phyloP scores from a whole-genome alignment of 768 basidiomycete genomes.

The Strobilomyces dryophilus region DNA sequence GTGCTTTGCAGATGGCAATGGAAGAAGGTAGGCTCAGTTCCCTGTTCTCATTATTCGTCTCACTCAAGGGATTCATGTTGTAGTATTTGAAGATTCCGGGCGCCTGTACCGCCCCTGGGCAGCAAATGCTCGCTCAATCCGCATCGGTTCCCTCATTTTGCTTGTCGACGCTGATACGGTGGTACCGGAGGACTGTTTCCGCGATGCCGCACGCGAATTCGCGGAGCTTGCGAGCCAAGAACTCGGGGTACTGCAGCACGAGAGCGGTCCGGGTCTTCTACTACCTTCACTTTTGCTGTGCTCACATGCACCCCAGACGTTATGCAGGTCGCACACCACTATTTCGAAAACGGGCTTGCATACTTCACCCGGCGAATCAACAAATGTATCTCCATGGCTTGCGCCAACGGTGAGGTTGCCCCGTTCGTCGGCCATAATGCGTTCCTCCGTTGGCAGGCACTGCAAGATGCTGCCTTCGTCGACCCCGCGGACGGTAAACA shows the following conservation, averaged over 20 bases:
- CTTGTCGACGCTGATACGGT: conserved; percentile 88
- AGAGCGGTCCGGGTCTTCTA: conserved; percentile 59
- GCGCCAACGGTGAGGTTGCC: conserved; percentile 71
- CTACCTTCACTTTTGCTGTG: neutral
- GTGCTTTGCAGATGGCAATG: conserved; percentile 47
- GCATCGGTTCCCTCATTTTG: conserved; percentile 74
- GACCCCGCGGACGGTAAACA: conserved; percentile 53
- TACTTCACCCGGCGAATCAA: conserved; percentile 88
- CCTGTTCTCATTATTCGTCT: conserved; percentile 30
- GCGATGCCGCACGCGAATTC: conserved; percentile 86
- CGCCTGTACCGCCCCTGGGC: conserved; percentile 68
- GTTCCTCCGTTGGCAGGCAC: conserved; percentile 84
- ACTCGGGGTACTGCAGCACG: conserved; percentile 87
- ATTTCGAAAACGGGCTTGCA: conserved; percentile 88
- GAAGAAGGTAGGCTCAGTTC: conserved; percentile 41
- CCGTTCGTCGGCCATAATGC: conserved; percentile 89
- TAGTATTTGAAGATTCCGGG: conserved; percentile 50
- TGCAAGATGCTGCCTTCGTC: conserved; percentile 80
- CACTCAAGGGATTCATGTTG: conserved; percentile 37
- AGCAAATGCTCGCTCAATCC: conserved; percentile 65
- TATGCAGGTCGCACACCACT: conserved; percentile 87
- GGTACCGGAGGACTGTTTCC: conserved; percentile 87
- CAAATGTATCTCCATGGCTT: conserved; percentile 73
- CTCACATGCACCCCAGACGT: conserved; percentile 49
- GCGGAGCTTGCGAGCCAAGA: conserved; percentile 57